These are phyloP conservation scores for Barnettozyma siamensis DNA, from an alignment of 805 yeast genomes.

Conservation along the genomic window DNA sequence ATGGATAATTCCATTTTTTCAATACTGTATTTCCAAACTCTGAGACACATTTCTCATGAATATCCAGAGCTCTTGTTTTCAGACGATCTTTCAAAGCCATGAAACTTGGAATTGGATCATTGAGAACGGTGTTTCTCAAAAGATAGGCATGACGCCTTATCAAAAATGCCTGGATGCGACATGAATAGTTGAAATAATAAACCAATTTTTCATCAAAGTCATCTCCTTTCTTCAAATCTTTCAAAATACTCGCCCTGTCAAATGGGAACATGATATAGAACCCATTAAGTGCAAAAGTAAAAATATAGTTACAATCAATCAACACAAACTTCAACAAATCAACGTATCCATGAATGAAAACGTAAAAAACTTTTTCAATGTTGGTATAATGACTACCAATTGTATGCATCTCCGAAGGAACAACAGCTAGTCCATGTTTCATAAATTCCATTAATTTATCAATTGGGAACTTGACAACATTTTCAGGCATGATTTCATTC, in stretches of 20 bases:
- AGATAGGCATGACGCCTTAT: slow-evolving; percentile 17
- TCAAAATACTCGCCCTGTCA: slow-evolving; percentile 7
- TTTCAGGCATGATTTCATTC: slow-evolving; percentile 7
- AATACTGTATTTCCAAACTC: slow-evolving; percentile 14
- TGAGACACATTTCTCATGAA: slow-evolving; percentile 18
- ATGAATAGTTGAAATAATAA: slow-evolving; percentile 14
- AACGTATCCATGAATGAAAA: slow-evolving; percentile 15
- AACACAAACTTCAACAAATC: slow-evolving; percentile 15
- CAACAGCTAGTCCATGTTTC: slow-evolving; percentile 13
- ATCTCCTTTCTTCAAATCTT: slow-evolving; percentile 2
- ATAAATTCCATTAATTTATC: slow-evolving; percentile 11
- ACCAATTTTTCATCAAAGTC: slow-evolving; percentile 5
- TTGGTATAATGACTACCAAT: slow-evolving; percentile 10
- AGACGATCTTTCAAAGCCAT: slow-evolving; percentile 12
- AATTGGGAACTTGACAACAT: slow-evolving; percentile 18
- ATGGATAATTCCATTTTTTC: slow-evolving; percentile 18
- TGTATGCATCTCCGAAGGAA: slow-evolving; percentile 16
- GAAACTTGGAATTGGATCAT: slow-evolving; percentile 18
- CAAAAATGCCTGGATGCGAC: slow-evolving; percentile 20
- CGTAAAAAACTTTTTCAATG: slow-evolving; percentile 14
- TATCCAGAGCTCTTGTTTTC: slow-evolving; percentile 16
- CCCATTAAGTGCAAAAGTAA: slow-evolving; percentile 20
- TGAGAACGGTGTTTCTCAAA: slow-evolving; percentile 14
- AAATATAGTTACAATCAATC: slow-evolving; percentile 16
- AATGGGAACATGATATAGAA: slow-evolving; percentile 12